A percentile compares a stretch with the other conserved stretches of the same genome.
These are phyloP conservation scores for Aspergillus hortae DNA, from an alignment of 2,329 filamentous ascomycete species.

Conservation along the genomic window DNA sequence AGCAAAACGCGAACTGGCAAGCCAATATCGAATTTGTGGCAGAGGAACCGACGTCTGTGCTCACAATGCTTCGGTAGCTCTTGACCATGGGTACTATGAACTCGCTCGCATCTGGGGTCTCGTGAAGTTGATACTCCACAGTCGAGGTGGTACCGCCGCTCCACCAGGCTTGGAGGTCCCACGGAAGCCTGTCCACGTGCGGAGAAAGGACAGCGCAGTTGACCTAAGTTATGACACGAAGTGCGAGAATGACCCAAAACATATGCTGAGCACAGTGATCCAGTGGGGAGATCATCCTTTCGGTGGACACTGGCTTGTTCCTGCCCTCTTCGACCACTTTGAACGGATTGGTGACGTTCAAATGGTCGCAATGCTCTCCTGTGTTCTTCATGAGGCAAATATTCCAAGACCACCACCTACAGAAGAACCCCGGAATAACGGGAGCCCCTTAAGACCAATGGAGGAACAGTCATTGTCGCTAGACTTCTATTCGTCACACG, in stretches of 20 bases:
- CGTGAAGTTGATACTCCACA: conserved; percentile 70
- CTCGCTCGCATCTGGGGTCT: conserved; percentile 82
- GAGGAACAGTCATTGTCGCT: conserved; percentile 45
- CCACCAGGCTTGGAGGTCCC: conserved; percentile 61
- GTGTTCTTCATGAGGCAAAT: conserved; percentile 53
- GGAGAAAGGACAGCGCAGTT: conserved; percentile 30
- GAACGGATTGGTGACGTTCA: conserved; percentile 60
- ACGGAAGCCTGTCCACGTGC: conserved; percentile 54
- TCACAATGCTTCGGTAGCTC: conserved; percentile 77
- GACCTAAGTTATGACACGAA: conserved; percentile 27
- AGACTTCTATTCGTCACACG: conserved; percentile 45
- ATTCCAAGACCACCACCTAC: conserved; percentile 34
- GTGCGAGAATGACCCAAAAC: conserved; percentile 33
- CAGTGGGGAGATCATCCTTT: conserved; percentile 58
- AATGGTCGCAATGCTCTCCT: conserved; percentile 64
- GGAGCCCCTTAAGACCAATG: conserved; percentile 33
- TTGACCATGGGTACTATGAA: conserved; percentile 66
- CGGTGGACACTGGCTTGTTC: conserved; percentile 54
- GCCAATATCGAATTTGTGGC: conserved; percentile 79
- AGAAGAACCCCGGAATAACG: conserved; percentile 11
- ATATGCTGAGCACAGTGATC: conserved; percentile 42
- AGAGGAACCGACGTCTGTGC: conserved; percentile 76
- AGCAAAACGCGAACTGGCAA: conserved; percentile 71
- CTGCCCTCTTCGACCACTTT: conserved; percentile 57
- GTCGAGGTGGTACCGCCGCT: conserved; percentile 69